Evolutionary conservation across 371 early-diverging fungal species (phyloP), one percentile per base, ranked within the genome.

Genomic region (Rhizopus delemar): DNA sequence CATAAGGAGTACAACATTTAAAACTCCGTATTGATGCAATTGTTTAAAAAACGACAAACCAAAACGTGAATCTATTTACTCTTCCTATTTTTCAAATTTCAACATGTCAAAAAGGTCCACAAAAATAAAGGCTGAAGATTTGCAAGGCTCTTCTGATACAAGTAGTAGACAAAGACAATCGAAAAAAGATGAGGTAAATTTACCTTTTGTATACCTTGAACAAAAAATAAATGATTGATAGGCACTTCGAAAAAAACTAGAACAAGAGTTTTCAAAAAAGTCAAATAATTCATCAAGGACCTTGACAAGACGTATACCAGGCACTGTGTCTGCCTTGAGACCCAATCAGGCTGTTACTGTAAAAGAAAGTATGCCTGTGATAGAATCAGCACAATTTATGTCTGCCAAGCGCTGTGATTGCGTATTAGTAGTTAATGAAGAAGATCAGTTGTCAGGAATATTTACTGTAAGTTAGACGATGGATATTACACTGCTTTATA

Each of bases 341-440:
- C 96, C 90, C 15, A 83, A 90, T 0, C 87, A 89, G 38, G 95
- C 98, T 9, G 80, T 97, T 62, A 96, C 94, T 4, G 92, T 95
- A 50, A 85, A 89, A 53, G 94, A 96, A 53, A 85, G 86, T 12
- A 87, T 94, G 65, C 80, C 90, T 32, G 93, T 97, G 36, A 85
- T 91, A 41, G 95, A 97, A 70, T 95, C 95, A 0, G 91, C 97
- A 16, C 97, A 94, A 74, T 81, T 95, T 45, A 96, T 98, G 97
- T 95, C 98, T n/a, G 97, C 97, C 36, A 96, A 95, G 74, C 83
- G 97, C n/a, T 88, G 92, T 15, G 97, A 98, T 72, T 94, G 95
- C 65, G 93, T 90, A 54, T 78, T 96, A 9, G 93, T 93, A 13
- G 91, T 95, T n/a, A 90, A 94, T 71, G 84, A 86, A 34, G 90